These are phyloP conservation scores for Hanseniaspora nectarophila DNA, from an alignment of 805 yeast genomes.

Conservation along the genomic window DNA sequence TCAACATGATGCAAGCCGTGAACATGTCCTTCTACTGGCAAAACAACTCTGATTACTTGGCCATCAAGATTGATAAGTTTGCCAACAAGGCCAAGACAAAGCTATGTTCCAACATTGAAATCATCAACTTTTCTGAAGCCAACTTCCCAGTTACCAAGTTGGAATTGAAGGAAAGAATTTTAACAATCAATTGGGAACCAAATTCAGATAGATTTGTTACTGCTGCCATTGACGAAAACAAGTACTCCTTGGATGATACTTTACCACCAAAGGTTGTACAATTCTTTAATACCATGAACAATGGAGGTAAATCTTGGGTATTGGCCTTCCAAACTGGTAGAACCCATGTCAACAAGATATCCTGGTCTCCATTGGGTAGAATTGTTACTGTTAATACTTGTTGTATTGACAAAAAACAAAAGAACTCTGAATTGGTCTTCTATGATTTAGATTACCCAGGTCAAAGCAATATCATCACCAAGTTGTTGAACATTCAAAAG, in stretches of 20 bases:
- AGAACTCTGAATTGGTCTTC: slow-evolving; percentile 63
- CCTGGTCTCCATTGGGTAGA: slow-evolving; percentile 91
- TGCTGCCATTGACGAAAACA: slow-evolving; percentile 48
- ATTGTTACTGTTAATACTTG: slow-evolving; percentile 49
- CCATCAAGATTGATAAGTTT: slow-evolving; percentile 87
- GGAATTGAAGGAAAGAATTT: slow-evolving; percentile 80
- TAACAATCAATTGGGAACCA: slow-evolving; percentile 94
- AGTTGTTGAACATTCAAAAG: slow-evolving; percentile 9
- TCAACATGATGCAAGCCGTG: slow-evolving; percentile 87
- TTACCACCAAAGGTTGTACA: slow-evolving; percentile 53
- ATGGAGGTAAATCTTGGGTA: slow-evolving; percentile 43
- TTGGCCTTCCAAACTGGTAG: slow-evolving; percentile 46
- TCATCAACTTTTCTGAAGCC: slow-evolving; percentile 75
- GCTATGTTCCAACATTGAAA: slow-evolving; percentile 78
- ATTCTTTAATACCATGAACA: slow-evolving; percentile 44
- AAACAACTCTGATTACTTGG: slow-evolving; percentile 64
- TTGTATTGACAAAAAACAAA: slow-evolving; percentile 32
- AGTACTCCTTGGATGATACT: slow-evolving; percentile 43
- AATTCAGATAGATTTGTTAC: slow-evolving; percentile 74
- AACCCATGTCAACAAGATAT: slow-evolving; percentile 58
- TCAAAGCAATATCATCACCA: slow-evolving; percentile 27
- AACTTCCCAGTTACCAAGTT: slow-evolving; percentile 90
- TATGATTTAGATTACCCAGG: slow-evolving; percentile 79
- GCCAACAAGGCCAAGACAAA: slow-evolving; percentile 93
- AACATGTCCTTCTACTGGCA: slow-evolving; percentile 93